A percentile compares a stretch with the other conserved stretches of the same genome.
These are phyloP conservation scores for Fraxinus floribunda DNA, from an alignment of 305 asterid species.

Conservation along the genomic window DNA sequence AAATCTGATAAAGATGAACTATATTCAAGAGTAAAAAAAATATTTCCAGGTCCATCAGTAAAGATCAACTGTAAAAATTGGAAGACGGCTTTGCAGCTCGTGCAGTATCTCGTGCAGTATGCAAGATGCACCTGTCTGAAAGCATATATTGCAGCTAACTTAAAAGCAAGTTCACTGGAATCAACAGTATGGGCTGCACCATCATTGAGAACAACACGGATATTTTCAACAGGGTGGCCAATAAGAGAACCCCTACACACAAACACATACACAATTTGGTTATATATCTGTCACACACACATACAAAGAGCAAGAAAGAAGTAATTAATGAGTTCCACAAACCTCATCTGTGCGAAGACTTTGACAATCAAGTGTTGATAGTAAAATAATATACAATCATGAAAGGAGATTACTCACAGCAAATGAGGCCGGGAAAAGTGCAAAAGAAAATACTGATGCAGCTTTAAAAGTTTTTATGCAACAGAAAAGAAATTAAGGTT, in stretches of 20 bases:
- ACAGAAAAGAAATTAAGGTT: neutral
- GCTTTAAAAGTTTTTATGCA: neutral
- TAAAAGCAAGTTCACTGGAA: constrained; percentile 99
- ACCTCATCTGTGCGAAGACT: neutral
- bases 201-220: constrained; percentile 81
- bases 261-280: constrained; percentile 21
- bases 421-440: neutral
- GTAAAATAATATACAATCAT: neutral
- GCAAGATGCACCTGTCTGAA: constrained; percentile 78
- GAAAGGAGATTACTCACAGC: neutral
- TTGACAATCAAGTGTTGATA: neutral
- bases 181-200: constrained; percentile 96
- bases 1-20: constrained; percentile 17
- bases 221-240: constrained; percentile 95
- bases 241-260: constrained; percentile 86
- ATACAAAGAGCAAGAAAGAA: neutral
- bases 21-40: neutral
- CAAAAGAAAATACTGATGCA: neutral
- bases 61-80: constrained; percentile 1
- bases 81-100: neutral
- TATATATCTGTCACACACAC: neutral
- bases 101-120: constrained; percentile 10
- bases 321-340: neutral
- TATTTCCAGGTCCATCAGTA: neutral
- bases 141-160: constrained; percentile 93